Conservation (phyloP, 2,329 filamentous ascomycete species). For the Neurospora crassa region DNA sequence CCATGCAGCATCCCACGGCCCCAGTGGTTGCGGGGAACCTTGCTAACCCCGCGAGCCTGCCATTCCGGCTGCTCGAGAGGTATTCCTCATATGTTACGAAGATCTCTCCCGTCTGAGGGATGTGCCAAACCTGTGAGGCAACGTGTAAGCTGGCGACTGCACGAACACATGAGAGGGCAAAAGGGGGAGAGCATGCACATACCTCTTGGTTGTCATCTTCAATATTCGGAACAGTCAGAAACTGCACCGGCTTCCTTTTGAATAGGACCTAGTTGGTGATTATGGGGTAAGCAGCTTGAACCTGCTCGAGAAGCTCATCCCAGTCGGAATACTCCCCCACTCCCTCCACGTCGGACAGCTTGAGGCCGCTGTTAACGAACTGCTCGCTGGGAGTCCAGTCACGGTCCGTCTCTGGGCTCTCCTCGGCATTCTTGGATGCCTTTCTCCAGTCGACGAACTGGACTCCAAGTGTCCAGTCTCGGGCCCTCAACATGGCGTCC, state of each 20-base stretch:
- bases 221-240: conserved; percentile 60
- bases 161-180: conserved; percentile 9
- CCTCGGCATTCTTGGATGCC: too few relatives aligned
- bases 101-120: conserved; percentile 80
- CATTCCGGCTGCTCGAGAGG: conserved; percentile 28
- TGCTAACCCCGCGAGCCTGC: too few relatives aligned
- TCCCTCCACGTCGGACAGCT: too few relatives aligned
- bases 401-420: too few relatives aligned
- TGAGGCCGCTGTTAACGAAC: too few relatives aligned
- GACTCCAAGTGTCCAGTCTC: too few relatives aligned
- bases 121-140: conserved; percentile 69
- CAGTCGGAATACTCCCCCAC: too few relatives aligned
- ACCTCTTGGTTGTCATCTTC: conserved; percentile 80
- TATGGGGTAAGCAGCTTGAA: conserved; percentile 13
- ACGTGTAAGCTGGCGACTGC: conserved; percentile 1
- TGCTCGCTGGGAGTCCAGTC: too few relatives aligned
- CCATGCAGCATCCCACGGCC: too few relatives aligned
- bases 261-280: conserved; percentile 65
- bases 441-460: too few relatives aligned
- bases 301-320: background rate
- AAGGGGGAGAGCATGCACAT: conserved; percentile 23
- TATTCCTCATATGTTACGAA: conserved; percentile 87
- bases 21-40: too few relatives aligned
- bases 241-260: conserved; percentile 90
- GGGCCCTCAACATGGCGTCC: too few relatives aligned